Evolutionary conservation across 257 asterid species (phyloP), one percentile per base, ranked within the genome.

Genomic region (Nicotiana knightiana): DNA sequence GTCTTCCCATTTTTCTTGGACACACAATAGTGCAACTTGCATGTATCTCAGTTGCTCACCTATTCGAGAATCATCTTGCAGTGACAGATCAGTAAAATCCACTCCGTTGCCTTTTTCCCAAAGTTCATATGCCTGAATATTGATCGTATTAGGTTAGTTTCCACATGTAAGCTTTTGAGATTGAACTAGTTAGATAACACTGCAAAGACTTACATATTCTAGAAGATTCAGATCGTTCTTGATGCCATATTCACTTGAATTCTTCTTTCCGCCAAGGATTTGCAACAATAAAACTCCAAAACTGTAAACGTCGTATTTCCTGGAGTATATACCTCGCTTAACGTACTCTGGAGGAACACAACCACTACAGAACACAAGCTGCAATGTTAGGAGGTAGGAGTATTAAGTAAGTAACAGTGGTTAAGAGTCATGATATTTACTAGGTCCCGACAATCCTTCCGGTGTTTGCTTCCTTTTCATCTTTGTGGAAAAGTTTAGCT

Each of bases 341-440:
- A 85, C 87, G 65, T 88, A 88, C 59, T 86, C 90, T 5, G 91
- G 91, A 18, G 91, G 90, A 65, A 88, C 77, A 62, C 83, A 82
- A 21, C 91, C 91, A 59, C 91, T 88, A 70, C 54, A 76, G 30
- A 46, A 79, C 55, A 79, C 70, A 16, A 75, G n/a, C 8, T 21
- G 24, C 39, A 54, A 64, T 65, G 28, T 62, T 77, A 54, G 2
- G 10, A 43, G 18, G 5, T 9, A 55, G 35, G 17, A 13, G 13
- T 21, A 13, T 30, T n/a, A 58, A 17, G 11, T 37, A 35, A 59
- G 30, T 33, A 59, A 59, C 43, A 17, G 39, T 51, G 81, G 15
- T 46, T 57, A 30, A 35, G 73, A 59, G 57, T 37, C 30, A 4
- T 35, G 80, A 24, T 43, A 81, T 87, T 85, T 83, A 88, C 89